phyloP scores from a whole-genome alignment of 352 stramenopile genomes.

The Thalassiosira delicatula region DNA sequence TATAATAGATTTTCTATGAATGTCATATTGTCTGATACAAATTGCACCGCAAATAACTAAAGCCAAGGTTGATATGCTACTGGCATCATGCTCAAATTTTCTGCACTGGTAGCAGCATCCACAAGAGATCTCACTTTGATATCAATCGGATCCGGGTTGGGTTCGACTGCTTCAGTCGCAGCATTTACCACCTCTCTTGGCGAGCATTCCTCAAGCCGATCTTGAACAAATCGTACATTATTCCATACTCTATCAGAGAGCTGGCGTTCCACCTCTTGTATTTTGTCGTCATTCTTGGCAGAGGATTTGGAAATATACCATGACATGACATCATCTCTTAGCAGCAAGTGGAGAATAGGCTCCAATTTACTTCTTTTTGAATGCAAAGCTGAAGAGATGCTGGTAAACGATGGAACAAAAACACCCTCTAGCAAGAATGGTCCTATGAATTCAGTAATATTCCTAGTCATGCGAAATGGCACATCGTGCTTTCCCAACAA shows the following conservation, averaged over 20 bases:
- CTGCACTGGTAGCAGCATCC: conserved; percentile 62
- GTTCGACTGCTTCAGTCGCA: conserved; percentile 44
- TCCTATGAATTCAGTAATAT: conserved; percentile 76
- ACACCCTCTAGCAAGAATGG: conserved; percentile 75
- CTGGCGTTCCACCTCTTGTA: conserved; percentile 83
- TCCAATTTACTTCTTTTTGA: conserved; percentile 72
- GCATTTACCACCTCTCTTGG: conserved; percentile 44
- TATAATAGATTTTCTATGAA: too few relatives aligned
- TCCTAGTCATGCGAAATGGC: conserved; percentile 84
- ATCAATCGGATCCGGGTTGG: conserved; percentile 70
- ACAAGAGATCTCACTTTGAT: conserved; percentile 72
- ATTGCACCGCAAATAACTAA: too few relatives aligned
- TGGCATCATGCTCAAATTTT: conserved; percentile 79
- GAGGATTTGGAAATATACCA: conserved; percentile 84
- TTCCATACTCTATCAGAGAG: conserved; percentile 78
- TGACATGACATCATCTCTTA: conserved; percentile 84
- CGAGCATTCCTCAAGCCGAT: conserved; percentile 74
- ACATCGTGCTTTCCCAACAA: conserved; percentile 75
- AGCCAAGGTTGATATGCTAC: conserved; percentile 80
- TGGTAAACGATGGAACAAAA: conserved; percentile 77
- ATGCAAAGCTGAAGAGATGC: conserved; percentile 69
- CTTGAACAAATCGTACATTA: conserved; percentile 78
- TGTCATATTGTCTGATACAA: too few relatives aligned
- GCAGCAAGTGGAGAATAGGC: conserved; percentile 78
- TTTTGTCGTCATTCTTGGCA: conserved; percentile 81